Percentiles rank a stretch among this genome's conserved stretches.
These are phyloP conservation scores for Gaultheria prostrata DNA, from an alignment of 148 eudicot genomes.

Conservation along the genomic window DNA sequence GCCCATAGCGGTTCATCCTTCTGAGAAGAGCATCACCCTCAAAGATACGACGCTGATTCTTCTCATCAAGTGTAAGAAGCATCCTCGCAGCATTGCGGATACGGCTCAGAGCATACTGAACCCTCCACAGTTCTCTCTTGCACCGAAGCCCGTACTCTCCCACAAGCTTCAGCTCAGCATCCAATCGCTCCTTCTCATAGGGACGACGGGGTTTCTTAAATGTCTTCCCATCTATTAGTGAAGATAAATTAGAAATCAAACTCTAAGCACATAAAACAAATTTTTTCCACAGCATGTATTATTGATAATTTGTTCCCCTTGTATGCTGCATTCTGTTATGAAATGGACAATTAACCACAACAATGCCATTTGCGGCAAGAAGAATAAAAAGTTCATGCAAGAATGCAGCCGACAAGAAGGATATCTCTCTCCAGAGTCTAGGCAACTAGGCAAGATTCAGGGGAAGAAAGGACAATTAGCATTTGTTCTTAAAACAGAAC, in stretches of 20 bases:
- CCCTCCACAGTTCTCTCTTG: conserved; percentile 41
- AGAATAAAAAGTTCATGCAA: background rate
- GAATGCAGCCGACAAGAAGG: background rate
- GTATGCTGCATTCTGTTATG: background rate
- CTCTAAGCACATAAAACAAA: background rate
- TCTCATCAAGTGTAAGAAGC: conserved; percentile 40
- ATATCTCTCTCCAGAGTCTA: background rate
- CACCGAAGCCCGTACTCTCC: conserved; percentile 39
- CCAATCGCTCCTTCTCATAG: conserved; percentile 42
- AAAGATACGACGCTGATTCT: conserved; percentile 39
- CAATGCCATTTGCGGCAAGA: background rate
- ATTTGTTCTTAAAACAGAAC: background rate
- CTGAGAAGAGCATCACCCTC: conserved; percentile 40
- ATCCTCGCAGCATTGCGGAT: conserved; percentile 34
- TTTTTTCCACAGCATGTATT: background rate
- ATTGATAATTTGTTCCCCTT: background rate
- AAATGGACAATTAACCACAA: background rate
- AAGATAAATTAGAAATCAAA: background rate
- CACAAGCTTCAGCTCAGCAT: conserved; percentile 40
- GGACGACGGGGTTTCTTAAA: conserved; percentile 46
- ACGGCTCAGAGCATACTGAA: conserved; percentile 34
- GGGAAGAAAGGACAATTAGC: background rate
- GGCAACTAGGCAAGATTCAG: background rate
- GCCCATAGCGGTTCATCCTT: conserved; percentile 38
- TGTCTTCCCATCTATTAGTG: conserved; percentile 33